These are phyloP conservation scores for Kluyveromyces lactis DNA, from an alignment of 805 yeast genomes.

Conservation along the genomic window DNA sequence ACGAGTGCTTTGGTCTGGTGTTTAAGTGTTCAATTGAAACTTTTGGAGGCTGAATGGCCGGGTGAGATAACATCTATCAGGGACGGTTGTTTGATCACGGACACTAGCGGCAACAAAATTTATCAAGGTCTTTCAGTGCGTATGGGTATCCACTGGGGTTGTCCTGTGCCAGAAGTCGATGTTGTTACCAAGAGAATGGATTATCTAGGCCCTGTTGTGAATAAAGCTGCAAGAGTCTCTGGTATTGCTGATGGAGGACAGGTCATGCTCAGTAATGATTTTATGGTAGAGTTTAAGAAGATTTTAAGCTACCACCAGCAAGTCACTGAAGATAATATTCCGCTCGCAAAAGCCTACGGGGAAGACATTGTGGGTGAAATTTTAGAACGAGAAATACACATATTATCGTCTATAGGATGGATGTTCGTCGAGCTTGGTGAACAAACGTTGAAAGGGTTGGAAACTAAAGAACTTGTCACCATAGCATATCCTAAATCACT, in stretches of 20 bases:
- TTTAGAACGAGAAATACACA: conserved; percentile 55
- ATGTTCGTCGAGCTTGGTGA: conserved; percentile 67
- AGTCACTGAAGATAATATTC: conserved; percentile 20
- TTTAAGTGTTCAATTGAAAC: conserved; percentile 79
- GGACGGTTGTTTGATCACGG: conserved; percentile 76
- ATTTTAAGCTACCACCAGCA: conserved; percentile 36
- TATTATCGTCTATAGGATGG: conserved; percentile 65
- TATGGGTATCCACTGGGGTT: conserved; percentile 98
- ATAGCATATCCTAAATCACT: conserved; percentile 64
- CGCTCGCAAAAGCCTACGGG: conserved; percentile 36
- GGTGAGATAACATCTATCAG: conserved; percentile 76
- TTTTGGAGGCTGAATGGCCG: conserved; percentile 90
- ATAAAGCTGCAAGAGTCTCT: conserved; percentile 85
- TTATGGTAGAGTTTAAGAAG: conserved; percentile 60
- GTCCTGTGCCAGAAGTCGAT: conserved; percentile 92
- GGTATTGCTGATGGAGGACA: conserved; percentile 99
- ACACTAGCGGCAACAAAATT: conserved; percentile 46
- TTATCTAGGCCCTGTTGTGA: conserved; percentile 97
- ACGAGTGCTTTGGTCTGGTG: conserved; percentile 91
- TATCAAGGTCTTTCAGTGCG: conserved; percentile 90
- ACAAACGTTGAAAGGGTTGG: conserved; percentile 85
- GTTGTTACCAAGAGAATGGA: conserved; percentile 96
- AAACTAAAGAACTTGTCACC: conserved; percentile 82
- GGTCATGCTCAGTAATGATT: conserved; percentile 77
- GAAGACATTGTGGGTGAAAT: conserved; percentile 42